Conservation (phyloP, 75 land plant species). For the Pinus tabuliformis region DNA sequence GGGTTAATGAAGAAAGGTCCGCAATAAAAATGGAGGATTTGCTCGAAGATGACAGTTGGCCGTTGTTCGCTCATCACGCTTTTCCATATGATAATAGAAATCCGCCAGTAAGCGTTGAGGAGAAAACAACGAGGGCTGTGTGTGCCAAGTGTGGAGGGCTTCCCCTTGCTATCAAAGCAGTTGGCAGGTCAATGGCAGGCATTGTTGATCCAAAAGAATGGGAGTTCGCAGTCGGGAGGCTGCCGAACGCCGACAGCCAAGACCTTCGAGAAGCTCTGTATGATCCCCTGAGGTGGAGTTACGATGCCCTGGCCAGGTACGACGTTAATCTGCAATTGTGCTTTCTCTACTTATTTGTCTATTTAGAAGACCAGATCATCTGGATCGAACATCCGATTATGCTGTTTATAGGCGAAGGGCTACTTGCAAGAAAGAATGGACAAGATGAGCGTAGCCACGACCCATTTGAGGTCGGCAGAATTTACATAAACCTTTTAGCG, state of each 20-base stretch:
- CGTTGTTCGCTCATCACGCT: not conserved
- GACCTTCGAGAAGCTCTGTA: no score
- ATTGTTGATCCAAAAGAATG: not conserved
- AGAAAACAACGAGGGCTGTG: not conserved
- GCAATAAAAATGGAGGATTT: not conserved
- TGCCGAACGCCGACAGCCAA: no score
- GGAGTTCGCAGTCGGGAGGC: not conserved
- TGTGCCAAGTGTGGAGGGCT: not conserved
- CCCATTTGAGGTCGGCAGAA: not conserved
- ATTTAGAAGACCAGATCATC: not conserved
- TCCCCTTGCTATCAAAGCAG: not conserved
- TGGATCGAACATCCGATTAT: not conserved
- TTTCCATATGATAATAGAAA: not conserved
- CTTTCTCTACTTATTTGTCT: not conserved
- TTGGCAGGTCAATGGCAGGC: not conserved
- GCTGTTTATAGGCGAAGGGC: not conserved
- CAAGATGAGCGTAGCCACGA: not conserved
- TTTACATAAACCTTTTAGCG: not conserved
- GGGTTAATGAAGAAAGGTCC: not conserved
- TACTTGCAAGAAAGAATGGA: not conserved
- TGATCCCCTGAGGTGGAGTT: not conserved
- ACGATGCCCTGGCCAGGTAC: not conserved
- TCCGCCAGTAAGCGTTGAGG: not conserved
- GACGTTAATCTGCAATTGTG: not conserved
- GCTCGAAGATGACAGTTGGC: not conserved